Base-by-base conservation (phyloP, 2,329 filamentous ascomycete species). In the Rachicladosporium sp. region DNA sequence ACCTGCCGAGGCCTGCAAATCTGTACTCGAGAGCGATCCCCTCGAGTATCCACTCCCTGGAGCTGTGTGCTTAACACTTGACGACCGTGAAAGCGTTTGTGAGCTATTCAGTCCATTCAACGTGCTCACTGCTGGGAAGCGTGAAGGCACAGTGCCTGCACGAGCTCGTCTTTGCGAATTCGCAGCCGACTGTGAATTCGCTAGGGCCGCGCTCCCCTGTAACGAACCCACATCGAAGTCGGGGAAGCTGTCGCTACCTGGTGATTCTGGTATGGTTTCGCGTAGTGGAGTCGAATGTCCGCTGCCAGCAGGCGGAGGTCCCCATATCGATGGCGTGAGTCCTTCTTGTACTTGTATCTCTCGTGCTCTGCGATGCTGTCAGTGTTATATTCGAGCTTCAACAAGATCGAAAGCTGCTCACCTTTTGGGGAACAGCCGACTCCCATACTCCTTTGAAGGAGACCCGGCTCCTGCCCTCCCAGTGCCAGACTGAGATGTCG, bases 311-410 rank as follows among this genome's bases (percentile, higher is more conserved):
- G 91, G 89, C 36, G 91, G 89, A 49, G 91, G 89, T 8, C 91
- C 87, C 91, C 91, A 96, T 38, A 80, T 63, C 61, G 75, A 72
- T 56, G 71, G 80, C 58, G 69, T 67, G 36, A 94, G 72, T 37
- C 88, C 88, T 73, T 96, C 89, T 66, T 95, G 88, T 40, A 88
- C 88, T 67, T 96, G 89, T 46, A 96, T 95, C 64, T 98, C 91
- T 61, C 91, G 77, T 50, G 91, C 88, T 58, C 89, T 94, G 54
- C 45, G 33, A 30, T 23, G 4, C 37, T 38, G 42, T 45, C 33
- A 47, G 47, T 40, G 4, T 27, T 9, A 13, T n/a, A 8, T 4
- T n/a, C 7, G n/a, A 19, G 6, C 10, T 27, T 13, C 21, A 15
- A 9, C 31, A 29, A 27, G 23, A 27, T 27, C 23, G 23, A 27